Conservation (phyloP, 306 rosid species). For the Chamaecrista fasciculata region DNA sequence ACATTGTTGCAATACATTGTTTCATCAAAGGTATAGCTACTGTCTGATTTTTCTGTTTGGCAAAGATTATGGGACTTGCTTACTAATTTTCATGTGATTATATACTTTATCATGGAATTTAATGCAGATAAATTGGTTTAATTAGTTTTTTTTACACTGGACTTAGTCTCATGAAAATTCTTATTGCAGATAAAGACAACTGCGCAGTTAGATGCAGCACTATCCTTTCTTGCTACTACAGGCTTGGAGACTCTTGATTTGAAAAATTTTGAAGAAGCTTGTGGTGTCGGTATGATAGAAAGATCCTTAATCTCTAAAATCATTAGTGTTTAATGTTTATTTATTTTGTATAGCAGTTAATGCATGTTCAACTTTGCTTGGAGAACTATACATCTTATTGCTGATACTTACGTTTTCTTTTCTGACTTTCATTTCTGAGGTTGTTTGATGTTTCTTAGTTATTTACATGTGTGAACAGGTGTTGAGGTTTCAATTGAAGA, state of each 20-base stretch:
- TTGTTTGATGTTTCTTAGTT: conserved; percentile 11
- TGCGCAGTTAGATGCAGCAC: conserved; percentile 81
- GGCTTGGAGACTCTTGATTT: conserved; percentile 50
- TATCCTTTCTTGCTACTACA: conserved; percentile 50
- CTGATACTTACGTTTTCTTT: background rate
- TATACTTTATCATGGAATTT: background rate
- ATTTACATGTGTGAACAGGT: conserved; percentile 43
- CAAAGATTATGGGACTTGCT: background rate
- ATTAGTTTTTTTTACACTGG: background rate
- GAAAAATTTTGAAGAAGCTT: conserved; percentile 71
- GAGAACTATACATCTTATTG: background rate
- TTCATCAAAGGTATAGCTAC: conserved; percentile 42
- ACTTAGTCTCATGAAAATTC: background rate
- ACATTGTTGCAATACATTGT: conserved; percentile 43
- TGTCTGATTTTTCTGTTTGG: background rate
- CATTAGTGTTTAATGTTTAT: background rate
- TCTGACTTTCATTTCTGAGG: background rate
- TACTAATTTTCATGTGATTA: background rate
- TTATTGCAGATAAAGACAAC: conserved; percentile 73
- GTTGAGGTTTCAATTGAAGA: conserved; percentile 77
- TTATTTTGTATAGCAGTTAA: background rate
- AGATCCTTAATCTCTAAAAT: background rate
- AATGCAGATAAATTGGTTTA: background rate
- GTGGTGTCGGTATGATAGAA: conserved; percentile 77
- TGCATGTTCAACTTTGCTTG: background rate